A percentile compares a stretch with the other conserved stretches of the same genome.
These are phyloP conservation scores for Ceratobasidium sp. DNA, from an alignment of 1,284 basidiomycete genomes.

Conservation along the genomic window DNA sequence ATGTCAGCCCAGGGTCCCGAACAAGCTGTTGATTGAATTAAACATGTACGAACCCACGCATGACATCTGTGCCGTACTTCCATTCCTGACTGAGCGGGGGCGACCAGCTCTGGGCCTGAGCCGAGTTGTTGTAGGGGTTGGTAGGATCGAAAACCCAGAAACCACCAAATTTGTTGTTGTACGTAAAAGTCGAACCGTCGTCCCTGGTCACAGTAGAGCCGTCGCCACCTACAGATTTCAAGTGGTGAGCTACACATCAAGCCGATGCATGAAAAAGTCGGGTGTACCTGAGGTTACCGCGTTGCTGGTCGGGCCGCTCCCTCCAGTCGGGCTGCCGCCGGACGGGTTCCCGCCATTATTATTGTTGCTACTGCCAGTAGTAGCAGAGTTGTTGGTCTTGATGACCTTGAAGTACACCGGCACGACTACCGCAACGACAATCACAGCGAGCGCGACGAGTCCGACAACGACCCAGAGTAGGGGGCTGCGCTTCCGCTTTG, in stretches of 20 bases:
- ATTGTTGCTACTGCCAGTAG: conserved; percentile 45
- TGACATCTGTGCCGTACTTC: conserved; percentile 73
- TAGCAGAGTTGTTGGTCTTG: conserved; percentile 37
- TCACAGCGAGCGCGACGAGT: conserved; percentile 26
- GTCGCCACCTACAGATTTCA: conserved; percentile 61
- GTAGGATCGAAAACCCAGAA: conserved; percentile 69
- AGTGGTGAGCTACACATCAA: conserved; percentile 56
- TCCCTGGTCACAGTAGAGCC: conserved; percentile 60
- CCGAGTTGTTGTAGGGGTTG: conserved; percentile 79
- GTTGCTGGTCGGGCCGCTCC: conserved; percentile 14
- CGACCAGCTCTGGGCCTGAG: conserved; percentile 78
- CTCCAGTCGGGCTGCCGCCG: conserved; percentile 26
- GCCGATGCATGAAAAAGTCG: background rate
- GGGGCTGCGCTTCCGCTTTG: conserved; percentile 16
- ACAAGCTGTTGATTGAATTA: background rate
- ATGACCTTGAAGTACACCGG: conserved; percentile 50
- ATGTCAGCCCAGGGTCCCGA: background rate
- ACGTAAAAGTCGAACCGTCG: conserved; percentile 61
- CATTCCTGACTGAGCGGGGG: conserved; percentile 78
- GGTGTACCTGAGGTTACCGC: conserved; percentile 40
- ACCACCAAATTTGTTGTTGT: conserved; percentile 63
- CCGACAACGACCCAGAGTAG: conserved; percentile 29
- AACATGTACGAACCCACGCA: conserved; percentile 69
- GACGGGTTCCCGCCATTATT: conserved; percentile 24
- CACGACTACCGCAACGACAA: conserved; percentile 49